These are phyloP conservation scores for Geotrichum bryndzae DNA, from an alignment of 1,139 yeast genomes.

Conservation along the genomic window DNA sequence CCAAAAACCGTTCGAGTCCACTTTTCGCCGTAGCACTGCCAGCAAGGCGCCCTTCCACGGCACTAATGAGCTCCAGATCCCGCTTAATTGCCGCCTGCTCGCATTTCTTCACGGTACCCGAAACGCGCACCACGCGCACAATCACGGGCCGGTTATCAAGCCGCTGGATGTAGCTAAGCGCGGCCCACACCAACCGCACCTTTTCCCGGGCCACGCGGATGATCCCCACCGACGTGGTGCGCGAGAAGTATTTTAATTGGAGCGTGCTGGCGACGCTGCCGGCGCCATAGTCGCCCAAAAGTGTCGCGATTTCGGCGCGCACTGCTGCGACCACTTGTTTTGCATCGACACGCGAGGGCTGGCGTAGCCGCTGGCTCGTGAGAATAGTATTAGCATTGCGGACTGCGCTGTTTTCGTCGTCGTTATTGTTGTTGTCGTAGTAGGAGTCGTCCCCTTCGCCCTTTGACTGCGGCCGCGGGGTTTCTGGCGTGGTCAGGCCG, in stretches of 20 bases:
- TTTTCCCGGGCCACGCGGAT: slow-evolving; percentile 68
- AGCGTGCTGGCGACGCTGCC: slow-evolving; percentile 60
- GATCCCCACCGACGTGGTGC: slow-evolving; percentile 78
- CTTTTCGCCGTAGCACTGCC: not conserved
- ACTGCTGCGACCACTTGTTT: slow-evolving; percentile 39
- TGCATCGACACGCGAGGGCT: slow-evolving; percentile 24
- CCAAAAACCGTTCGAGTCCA: not conserved
- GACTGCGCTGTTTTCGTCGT: slow-evolving; percentile 40
- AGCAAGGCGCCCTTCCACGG: not conserved
- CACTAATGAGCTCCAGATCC: not conserved
- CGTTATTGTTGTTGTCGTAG: not conserved
- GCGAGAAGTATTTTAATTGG: slow-evolving; percentile 68
- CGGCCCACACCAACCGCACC: slow-evolving; percentile 58
- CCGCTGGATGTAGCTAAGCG: slow-evolving; percentile 56
- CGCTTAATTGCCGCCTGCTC: slow-evolving; percentile 48
- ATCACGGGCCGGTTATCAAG: slow-evolving; percentile 51
- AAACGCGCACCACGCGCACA: slow-evolving; percentile 59
- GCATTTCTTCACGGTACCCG: slow-evolving; percentile 86
- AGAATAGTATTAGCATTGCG: slow-evolving; percentile 28
- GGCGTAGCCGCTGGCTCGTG: slow-evolving; percentile 19
- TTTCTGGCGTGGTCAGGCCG: slow-evolving; percentile 11
- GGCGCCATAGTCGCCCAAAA: slow-evolving; percentile 74
- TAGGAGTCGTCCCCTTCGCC: too few species aligned
- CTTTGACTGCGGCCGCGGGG: not conserved
- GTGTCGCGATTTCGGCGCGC: slow-evolving; percentile 48